Conservation (phyloP, 2,329 filamentous ascomycete genomes). For the Penicillium oxalicum region DNA sequence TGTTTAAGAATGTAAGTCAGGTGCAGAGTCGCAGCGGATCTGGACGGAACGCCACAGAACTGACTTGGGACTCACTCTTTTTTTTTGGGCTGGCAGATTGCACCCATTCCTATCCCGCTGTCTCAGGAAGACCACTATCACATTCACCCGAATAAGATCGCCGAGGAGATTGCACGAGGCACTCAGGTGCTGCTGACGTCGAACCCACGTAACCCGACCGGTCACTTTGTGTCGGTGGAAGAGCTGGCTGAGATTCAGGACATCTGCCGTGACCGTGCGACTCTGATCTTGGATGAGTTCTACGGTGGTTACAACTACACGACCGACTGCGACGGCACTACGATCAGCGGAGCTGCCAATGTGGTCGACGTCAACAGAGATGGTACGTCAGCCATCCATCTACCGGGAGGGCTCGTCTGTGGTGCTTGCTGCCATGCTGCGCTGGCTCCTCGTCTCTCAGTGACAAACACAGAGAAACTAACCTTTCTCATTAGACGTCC, state of each 20-base stretch:
- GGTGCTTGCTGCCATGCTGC: background rate
- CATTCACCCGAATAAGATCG: conserved; percentile 88
- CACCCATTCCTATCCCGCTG: conserved; percentile 78
- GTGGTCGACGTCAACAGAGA: conserved; percentile 83
- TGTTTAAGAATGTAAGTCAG: conserved; percentile 69
- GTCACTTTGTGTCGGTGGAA: conserved; percentile 75
- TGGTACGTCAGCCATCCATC: conserved; percentile 23
- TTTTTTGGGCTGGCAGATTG: conserved; percentile 52
- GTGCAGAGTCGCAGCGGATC: background rate
- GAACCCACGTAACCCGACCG: conserved; percentile 92
- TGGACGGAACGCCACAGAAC: background rate
- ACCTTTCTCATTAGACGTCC: conserved; percentile 54
- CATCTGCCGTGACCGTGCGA: conserved; percentile 82
- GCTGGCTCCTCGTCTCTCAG: too few relatives aligned
- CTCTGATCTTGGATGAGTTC: conserved; percentile 93
- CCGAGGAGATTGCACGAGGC: conserved; percentile 80
- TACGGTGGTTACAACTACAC: conserved; percentile 97
- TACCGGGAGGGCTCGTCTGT: too few relatives aligned
- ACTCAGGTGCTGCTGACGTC: conserved; percentile 87
- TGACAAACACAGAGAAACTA: conserved; percentile 4
- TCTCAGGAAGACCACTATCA: conserved; percentile 83
- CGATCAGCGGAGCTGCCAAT: conserved; percentile 84
- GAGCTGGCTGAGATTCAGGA: conserved; percentile 88
- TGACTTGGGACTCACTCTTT: background rate
- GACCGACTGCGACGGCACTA: conserved; percentile 79